Base-by-base conservation (phyloP, 2,329 filamentous ascomycete genomes). In the Aureobasidium pullulans region DNA sequence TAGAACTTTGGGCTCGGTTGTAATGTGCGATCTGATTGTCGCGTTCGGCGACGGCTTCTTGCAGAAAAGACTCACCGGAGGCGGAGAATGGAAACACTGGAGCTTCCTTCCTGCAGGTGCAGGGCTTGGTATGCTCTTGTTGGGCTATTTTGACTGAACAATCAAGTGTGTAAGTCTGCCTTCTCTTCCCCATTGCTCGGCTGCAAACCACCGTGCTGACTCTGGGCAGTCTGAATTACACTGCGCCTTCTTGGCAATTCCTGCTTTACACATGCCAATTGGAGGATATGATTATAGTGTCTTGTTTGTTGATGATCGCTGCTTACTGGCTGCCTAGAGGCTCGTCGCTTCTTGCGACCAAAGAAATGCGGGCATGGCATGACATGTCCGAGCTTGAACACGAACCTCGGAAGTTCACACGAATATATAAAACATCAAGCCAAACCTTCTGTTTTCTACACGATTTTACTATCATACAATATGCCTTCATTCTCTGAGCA, bases 401-500 rank as follows among this genome's bases (percentile, higher is more conserved):
- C 37, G 16, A 31, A 32, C 46, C 32, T 34, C 31, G 31, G n/a
- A 48, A 6, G 31, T 36, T 49, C 47, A 23, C 23, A 23, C 23
- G 16, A 23, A 23, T 11, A 49, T 37, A 36, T 48, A 49, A 36
- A 49, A 49, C 16, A 16, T 34, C 47, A 36, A 36, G n/a, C 37
- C 32, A 37, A 28, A n/a, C 13, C 29, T 48, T 28, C 16, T 49
- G 19, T 37, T 10, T 49, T 6, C 36, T 39, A 2, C 8, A 16
- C 29, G 4, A 29, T 23, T 15, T 28, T 52, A 52, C 15, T 13
- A 13, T 28, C 28, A 29, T 39, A 19, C 42, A 56, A 36, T 6
- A 66, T 66, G 64, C 53, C 60, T 15, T 43, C 48, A 6, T 63
- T 61, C 37, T 64, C 65, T 50, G 63, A 67, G 28, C 60, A 66